Percentiles rank a stretch among this genome's conserved stretches.
Conservation (phyloP, 257 asterid species). For the Solanum sejunctum region DNA sequence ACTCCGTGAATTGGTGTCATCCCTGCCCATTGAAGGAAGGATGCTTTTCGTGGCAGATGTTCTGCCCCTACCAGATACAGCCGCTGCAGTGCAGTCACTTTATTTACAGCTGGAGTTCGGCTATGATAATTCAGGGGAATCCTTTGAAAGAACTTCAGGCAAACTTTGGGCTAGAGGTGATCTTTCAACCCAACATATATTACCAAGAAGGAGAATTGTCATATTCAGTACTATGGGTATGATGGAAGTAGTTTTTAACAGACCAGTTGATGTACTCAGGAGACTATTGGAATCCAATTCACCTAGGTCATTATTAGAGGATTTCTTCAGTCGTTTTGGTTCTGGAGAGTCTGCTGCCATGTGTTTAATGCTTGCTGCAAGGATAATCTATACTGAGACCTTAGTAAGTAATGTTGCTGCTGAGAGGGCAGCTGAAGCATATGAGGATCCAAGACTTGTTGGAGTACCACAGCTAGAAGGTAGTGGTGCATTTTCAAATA, state of each 20-base stretch:
- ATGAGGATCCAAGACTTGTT: constrained; percentile 92
- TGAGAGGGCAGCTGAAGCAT: constrained; percentile 98
- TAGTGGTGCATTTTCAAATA: constrained; percentile 72
- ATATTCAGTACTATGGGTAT: constrained; percentile 97
- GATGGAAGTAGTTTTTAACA: constrained; percentile 90
- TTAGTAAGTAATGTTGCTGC: constrained; percentile 59
- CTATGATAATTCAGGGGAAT: constrained; percentile 51
- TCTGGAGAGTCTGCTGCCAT: constrained; percentile 91
- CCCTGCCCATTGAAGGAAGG: constrained; percentile 86
- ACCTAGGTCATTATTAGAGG: constrained; percentile 74
- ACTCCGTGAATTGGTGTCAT: constrained; percentile 70
- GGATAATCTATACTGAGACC: constrained; percentile 46
- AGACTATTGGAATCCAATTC: constrained; percentile 73
- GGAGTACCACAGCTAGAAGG: constrained; percentile 97
- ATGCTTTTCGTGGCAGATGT: constrained; percentile 90
- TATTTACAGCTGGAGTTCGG: constrained; percentile 70
- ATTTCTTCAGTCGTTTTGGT: constrained; percentile 83
- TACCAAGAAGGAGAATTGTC: constrained; percentile 76
- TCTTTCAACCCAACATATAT: constrained; percentile 80
- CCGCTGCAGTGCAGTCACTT: constrained; percentile 63
- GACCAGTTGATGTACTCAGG: constrained; percentile 83
- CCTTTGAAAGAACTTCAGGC: constrained; percentile 52
- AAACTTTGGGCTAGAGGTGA: constrained; percentile 93
- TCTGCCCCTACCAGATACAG: constrained; percentile 71
- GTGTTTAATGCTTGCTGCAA: constrained; percentile 93